These are phyloP conservation scores for Cyclotella cryptica DNA, from an alignment of 108 stramenopile genomes.

Conservation along the genomic window DNA sequence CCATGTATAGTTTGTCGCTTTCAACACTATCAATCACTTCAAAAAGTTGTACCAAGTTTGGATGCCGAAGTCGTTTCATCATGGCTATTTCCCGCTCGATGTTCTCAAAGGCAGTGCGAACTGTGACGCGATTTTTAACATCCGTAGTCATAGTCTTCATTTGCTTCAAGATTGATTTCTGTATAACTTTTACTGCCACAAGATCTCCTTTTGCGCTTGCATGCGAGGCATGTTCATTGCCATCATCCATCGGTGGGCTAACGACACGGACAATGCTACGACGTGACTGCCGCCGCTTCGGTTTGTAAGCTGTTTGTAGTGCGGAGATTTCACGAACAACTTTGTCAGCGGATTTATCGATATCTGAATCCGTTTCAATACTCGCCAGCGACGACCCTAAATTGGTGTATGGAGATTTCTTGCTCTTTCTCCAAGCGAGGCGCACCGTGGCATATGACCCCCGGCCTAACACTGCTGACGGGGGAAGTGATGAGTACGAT, in stretches of 20 bases:
- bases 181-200: constrained; percentile 87
- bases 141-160: constrained; percentile 71
- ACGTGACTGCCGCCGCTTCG: constrained; percentile 4
- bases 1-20: constrained; percentile 84
- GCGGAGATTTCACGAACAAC: neutral
- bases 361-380: neutral
- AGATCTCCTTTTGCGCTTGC: constrained; percentile 54
- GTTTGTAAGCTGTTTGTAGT: constrained; percentile 6
- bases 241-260: constrained; percentile 4
- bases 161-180: constrained; percentile 81
- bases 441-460: constrained; percentile 22
- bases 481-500: neutral
- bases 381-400: neutral
- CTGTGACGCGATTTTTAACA: constrained; percentile 50
- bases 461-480: constrained; percentile 10
- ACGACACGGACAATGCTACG: constrained; percentile 40
- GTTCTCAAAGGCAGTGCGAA: constrained; percentile 80
- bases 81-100: constrained; percentile 91
- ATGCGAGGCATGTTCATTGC: neutral
- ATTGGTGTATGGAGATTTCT: neutral
- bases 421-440: constrained; percentile 18
- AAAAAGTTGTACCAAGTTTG: constrained; percentile 77
- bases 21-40: constrained; percentile 91
- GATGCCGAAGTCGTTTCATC: constrained; percentile 89
- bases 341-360: neutral